phyloP scores from a whole-genome alignment of 495 filamentous ascomycete genomes.

The Parathielavia hyrcaniae region DNA sequence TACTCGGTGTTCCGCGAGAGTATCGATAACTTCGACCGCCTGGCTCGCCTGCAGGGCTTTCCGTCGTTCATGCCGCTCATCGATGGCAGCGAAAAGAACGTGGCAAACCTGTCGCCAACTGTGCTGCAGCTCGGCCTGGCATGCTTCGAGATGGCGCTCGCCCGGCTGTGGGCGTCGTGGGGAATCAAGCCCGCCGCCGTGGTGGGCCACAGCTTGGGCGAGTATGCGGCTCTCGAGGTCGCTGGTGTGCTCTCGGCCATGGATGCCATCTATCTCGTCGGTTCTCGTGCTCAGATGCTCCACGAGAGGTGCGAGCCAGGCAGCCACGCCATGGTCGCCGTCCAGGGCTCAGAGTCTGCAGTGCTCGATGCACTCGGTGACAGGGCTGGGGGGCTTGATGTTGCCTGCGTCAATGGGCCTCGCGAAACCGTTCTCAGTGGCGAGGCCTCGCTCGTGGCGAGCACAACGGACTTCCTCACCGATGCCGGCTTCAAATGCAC shows the following conservation, averaged over 20 bases:
- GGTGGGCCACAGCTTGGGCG: constrained; percentile 79
- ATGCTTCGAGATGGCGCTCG: constrained; percentile 79
- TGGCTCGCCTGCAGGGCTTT: constrained; percentile 63
- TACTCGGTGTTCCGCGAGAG: constrained; percentile 60
- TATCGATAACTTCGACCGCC: constrained; percentile 63
- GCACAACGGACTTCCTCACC: constrained; percentile 53
- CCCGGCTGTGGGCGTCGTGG: constrained; percentile 72
- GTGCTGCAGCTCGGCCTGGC: constrained; percentile 71
- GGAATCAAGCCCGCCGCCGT: constrained; percentile 70
- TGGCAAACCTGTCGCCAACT: constrained; percentile 60
- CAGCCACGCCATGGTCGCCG: constrained; percentile 64
- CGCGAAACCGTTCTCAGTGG: constrained; percentile 58
- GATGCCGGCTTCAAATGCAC: constrained; percentile 59
- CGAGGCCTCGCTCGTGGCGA: constrained; percentile 45
- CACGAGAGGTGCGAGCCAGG: constrained; percentile 62
- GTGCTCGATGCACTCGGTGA: constrained; percentile 39
- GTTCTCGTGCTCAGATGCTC: constrained; percentile 69
- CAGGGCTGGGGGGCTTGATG: constrained; percentile 30
- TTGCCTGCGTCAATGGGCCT: constrained; percentile 60
- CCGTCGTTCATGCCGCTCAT: constrained; percentile 63
- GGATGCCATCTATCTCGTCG: constrained; percentile 77
- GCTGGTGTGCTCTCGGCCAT: constrained; percentile 72
- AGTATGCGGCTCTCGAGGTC: constrained; percentile 80
- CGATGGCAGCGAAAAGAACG: constrained; percentile 52
- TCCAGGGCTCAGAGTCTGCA: constrained; percentile 41